Evolutionary conservation across 129 eudicot genomes (phyloP).

Genomic region (Pittosporum tobira): DNA sequence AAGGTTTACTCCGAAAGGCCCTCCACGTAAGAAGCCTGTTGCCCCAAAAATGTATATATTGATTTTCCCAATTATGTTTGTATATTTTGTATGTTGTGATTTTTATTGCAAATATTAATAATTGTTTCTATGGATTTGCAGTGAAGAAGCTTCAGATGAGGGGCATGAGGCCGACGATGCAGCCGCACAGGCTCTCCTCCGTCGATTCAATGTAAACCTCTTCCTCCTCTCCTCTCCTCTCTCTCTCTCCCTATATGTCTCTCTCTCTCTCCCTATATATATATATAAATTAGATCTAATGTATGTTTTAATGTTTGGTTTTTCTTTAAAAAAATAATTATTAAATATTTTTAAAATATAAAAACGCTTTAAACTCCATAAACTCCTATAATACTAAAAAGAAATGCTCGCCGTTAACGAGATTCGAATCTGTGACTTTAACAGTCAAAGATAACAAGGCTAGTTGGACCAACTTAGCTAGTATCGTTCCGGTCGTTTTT

Average conservation of each 20-base stretch:
- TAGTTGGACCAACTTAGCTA: not conserved
- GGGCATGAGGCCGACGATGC: slow-evolving; percentile 19
- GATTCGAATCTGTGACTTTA: slow-evolving; percentile 4
- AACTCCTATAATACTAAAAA: too few relatives aligned
- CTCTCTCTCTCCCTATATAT: not conserved
- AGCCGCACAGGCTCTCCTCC: slow-evolving; percentile 18
- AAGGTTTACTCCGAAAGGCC: slow-evolving; percentile 51
- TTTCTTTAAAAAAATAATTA: too few relatives aligned
- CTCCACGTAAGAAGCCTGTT: slow-evolving; percentile 22
- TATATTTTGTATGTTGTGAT: not conserved
- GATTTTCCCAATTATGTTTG: not conserved
- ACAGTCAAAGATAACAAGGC: too few relatives aligned
- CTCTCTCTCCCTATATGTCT: slow-evolving; percentile 2
- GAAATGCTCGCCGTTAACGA: too few relatives aligned
- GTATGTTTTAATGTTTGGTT: not conserved
- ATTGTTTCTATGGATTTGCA: slow-evolving; percentile 1
- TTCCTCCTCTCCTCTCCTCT: not conserved
- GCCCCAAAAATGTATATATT: slow-evolving; percentile 30
- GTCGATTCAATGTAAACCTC: slow-evolving; percentile 26
- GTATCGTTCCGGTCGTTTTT: not conserved
- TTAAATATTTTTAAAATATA: too few relatives aligned
- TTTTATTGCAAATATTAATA: not conserved
- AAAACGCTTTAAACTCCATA: too few relatives aligned
- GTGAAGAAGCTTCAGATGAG: slow-evolving; percentile 19
- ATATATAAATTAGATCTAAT: not conserved